These are phyloP conservation scores for Podospora anserina DNA, from an alignment of 495 filamentous ascomycete genomes.

Conservation along the genomic window DNA sequence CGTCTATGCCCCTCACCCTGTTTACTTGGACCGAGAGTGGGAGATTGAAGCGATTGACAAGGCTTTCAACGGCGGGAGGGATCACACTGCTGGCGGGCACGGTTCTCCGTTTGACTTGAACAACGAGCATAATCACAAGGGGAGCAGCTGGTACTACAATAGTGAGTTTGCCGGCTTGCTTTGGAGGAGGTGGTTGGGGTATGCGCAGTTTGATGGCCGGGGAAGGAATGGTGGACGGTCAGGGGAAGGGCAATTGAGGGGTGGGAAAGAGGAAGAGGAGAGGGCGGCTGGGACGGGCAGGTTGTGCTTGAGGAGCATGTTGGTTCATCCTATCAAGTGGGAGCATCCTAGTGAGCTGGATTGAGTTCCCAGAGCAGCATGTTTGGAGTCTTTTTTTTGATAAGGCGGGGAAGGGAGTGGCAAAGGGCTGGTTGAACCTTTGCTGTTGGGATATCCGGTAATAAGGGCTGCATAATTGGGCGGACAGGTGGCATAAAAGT, in stretches of 20 bases:
- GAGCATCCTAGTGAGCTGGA: slow-evolving; percentile 43
- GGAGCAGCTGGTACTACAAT: slow-evolving; percentile 93
- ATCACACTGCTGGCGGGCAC: slow-evolving; percentile 65
- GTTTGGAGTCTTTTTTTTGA: not conserved
- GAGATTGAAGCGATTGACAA: slow-evolving; percentile 64
- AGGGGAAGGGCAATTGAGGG: slow-evolving; percentile 45
- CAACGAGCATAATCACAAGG: slow-evolving; percentile 84
- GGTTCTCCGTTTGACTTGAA: slow-evolving; percentile 72
- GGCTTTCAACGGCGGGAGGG: slow-evolving; percentile 80
- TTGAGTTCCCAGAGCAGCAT: slow-evolving; percentile 10
- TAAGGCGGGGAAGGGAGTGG: not conserved
- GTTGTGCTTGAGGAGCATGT: slow-evolving; percentile 85
- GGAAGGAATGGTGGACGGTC: slow-evolving; percentile 73
- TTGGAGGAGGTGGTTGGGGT: slow-evolving; percentile 87
- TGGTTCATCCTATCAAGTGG: slow-evolving; percentile 89
- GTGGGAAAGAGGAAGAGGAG: slow-evolving; percentile 69
- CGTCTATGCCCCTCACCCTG: slow-evolving; percentile 87
- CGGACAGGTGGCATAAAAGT: not conserved
- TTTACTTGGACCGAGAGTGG: slow-evolving; percentile 87
- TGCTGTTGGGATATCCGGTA: not conserved
- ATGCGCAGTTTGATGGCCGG: slow-evolving; percentile 57
- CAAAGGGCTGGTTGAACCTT: not conserved
- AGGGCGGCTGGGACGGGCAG: slow-evolving; percentile 56
- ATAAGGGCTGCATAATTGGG: not conserved
- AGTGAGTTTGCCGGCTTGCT: slow-evolving; percentile 77